Conservation (phyloP, 169 alveolate genomes). For the Toxoplasma gondii region DNA sequence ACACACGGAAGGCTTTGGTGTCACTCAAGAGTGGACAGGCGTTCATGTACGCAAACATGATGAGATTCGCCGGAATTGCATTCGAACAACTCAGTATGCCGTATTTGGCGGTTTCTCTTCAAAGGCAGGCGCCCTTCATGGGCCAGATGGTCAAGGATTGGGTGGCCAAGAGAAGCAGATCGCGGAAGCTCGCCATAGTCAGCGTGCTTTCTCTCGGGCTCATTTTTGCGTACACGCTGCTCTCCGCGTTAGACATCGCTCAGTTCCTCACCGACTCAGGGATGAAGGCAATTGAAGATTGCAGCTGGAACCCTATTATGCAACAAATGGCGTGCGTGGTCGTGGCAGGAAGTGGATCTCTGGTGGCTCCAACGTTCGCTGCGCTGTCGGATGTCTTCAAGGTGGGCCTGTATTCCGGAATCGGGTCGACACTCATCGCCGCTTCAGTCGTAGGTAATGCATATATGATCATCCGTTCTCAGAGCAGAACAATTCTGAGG, state of each 20-base stretch:
- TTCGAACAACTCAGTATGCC: constrained; percentile 40
- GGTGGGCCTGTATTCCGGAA: constrained; percentile 63
- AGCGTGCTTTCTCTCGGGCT: constrained; percentile 40
- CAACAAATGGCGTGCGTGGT: constrained; percentile 66
- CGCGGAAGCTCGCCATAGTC: constrained; percentile 42
- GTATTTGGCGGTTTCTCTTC: constrained; percentile 47
- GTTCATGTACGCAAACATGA: constrained; percentile 58
- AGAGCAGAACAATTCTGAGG: constrained; percentile 8
- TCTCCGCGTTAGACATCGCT: constrained; percentile 59
- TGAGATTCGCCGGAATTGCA: constrained; percentile 52
- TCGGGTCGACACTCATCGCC: constrained; percentile 15
- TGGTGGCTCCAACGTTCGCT: constrained; percentile 44
- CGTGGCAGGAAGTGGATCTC: constrained; percentile 53
- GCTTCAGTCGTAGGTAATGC: neutral
- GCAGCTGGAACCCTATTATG: constrained; percentile 62
- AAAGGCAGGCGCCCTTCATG: constrained; percentile 67
- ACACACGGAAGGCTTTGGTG: constrained; percentile 49
- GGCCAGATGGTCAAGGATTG: constrained; percentile 67
- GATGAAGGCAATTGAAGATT: constrained; percentile 45
- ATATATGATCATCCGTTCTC: constrained; percentile 13
- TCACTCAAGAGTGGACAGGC: constrained; percentile 63
- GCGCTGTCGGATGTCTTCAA: constrained; percentile 64
- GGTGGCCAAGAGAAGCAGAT: constrained; percentile 49
- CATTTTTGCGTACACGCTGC: constrained; percentile 53
- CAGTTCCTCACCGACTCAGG: constrained; percentile 50